Percentiles rank a stretch among this genome's conserved stretches.
These are phyloP conservation scores for Phytophthora tubulina DNA, from an alignment of 352 stramenopile species.

Conservation along the genomic window DNA sequence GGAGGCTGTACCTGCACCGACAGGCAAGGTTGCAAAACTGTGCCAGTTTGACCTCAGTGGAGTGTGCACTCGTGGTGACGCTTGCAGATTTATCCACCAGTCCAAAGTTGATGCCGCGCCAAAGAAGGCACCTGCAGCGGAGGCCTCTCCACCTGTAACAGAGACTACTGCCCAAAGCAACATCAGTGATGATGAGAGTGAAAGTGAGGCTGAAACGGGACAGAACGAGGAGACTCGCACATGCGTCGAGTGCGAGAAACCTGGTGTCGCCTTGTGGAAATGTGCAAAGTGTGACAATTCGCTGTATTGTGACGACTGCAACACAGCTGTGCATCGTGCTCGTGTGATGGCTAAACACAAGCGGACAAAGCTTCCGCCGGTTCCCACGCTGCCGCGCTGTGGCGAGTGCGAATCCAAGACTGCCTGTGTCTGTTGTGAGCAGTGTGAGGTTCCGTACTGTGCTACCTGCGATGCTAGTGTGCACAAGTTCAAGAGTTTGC, in stretches of 20 bases:
- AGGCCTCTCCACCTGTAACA: not conserved
- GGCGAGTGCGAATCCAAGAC: conserved; percentile 59
- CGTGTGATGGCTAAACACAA: conserved; percentile 75
- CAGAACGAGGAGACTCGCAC: conserved; percentile 40
- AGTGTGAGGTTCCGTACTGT: conserved; percentile 74
- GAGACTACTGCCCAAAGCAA: conserved; percentile 8
- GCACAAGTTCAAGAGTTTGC: conserved; percentile 81
- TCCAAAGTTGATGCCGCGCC: conserved; percentile 5
- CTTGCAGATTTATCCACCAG: conserved; percentile 60
- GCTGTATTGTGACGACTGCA: conserved; percentile 73
- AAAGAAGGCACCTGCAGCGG: conserved; percentile 13
- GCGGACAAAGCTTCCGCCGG: conserved; percentile 47
- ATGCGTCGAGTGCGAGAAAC: conserved; percentile 77
- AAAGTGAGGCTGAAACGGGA: conserved; percentile 16
- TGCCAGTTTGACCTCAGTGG: conserved; percentile 67
- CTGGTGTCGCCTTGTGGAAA: conserved; percentile 51
- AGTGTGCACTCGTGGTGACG: conserved; percentile 59
- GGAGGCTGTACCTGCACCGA: conserved; percentile 10
- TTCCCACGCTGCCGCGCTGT: conserved; percentile 40
- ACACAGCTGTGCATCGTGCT: conserved; percentile 60
- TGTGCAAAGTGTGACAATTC: conserved; percentile 70
- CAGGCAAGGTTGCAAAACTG: conserved; percentile 38
- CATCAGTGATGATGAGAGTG: conserved; percentile 4
- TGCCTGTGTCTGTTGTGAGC: conserved; percentile 55
- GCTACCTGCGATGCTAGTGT: conserved; percentile 62